Percentiles rank a stretch among this genome's conserved stretches.
These are phyloP conservation scores for Cordia subcordata DNA, from an alignment of 257 asterid genomes.

Conservation along the genomic window DNA sequence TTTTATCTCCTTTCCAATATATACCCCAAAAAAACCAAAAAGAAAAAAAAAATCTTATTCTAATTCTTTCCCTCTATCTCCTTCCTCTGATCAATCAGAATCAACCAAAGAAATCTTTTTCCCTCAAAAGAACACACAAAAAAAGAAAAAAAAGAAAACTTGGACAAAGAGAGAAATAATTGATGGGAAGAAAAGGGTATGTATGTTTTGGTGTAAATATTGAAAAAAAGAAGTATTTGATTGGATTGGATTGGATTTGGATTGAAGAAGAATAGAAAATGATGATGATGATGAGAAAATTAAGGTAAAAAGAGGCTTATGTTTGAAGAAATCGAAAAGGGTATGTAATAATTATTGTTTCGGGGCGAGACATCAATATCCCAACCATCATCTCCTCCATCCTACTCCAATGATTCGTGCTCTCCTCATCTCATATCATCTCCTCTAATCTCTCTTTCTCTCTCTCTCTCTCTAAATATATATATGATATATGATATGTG, in stretches of 20 bases:
- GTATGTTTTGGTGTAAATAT: neutral
- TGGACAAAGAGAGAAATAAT: too few species aligned
- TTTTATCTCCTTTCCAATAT: too few species aligned
- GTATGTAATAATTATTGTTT: neutral
- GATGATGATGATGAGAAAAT: constrained; percentile 8
- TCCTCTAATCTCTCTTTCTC: neutral
- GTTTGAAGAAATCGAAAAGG: constrained; percentile 7
- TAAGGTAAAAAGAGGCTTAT: constrained; percentile 3
- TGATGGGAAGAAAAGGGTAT: constrained; percentile 5
- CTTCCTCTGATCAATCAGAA: neutral
- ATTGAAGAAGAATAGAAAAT: neutral
- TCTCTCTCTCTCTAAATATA: neutral
- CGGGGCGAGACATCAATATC: constrained; percentile 14
- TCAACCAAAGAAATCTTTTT: neutral
- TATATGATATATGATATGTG: neutral
- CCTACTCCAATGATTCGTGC: constrained; percentile 21
- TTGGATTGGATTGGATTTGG: constrained; percentile 10
- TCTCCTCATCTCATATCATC: constrained; percentile 27
- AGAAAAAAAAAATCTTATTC: too few species aligned
- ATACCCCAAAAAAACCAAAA: too few species aligned
- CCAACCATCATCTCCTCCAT: neutral
- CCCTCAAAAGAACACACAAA: neutral
- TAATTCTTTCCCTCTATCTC: neutral
- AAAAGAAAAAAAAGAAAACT: too few species aligned
- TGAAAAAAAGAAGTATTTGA: too few species aligned